Percentiles rank a stretch among this genome's conserved stretches.
Conservation (phyloP, 1,284 basidiomycete genomes). For the Ceratobasidium sp. region DNA sequence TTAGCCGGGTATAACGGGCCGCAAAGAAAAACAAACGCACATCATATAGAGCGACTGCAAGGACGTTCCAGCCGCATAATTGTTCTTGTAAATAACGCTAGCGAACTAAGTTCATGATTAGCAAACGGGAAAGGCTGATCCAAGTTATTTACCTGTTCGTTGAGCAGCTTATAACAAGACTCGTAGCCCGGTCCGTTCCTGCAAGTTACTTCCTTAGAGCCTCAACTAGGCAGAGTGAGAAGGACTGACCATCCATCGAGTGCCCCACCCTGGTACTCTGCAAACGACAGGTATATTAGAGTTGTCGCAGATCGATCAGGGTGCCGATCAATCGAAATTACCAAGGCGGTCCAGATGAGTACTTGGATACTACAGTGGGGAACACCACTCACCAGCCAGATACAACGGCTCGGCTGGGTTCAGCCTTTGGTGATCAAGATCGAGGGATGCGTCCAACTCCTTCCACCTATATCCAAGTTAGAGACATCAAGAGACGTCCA, state of each 20-base stretch:
- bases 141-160: constrained; percentile 11
- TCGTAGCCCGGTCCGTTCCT: constrained; percentile 31
- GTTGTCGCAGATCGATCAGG: no score
- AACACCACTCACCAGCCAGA: constrained; percentile 14
- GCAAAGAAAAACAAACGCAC: background rate
- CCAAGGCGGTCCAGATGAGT: background rate
- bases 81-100: constrained; percentile 46
- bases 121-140: background rate
- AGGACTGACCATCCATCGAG: constrained; percentile 34
- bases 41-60: constrained; percentile 54
- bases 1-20: no score
- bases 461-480: constrained; percentile 6
- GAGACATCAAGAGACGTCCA: no score
- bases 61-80: constrained; percentile 52
- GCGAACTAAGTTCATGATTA: constrained; percentile 3
- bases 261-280: constrained; percentile 28
- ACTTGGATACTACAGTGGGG: background rate
- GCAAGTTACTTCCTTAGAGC: background rate
- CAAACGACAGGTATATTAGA: no score
- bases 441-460: background rate
- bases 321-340: background rate
- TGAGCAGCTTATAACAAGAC: constrained; percentile 23
- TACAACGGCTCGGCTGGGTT: constrained; percentile 32
- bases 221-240: background rate
- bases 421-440: constrained; percentile 18